Base-by-base conservation (phyloP, 176 grass and related monocot genomes). In the Thalia dealbata region DNA sequence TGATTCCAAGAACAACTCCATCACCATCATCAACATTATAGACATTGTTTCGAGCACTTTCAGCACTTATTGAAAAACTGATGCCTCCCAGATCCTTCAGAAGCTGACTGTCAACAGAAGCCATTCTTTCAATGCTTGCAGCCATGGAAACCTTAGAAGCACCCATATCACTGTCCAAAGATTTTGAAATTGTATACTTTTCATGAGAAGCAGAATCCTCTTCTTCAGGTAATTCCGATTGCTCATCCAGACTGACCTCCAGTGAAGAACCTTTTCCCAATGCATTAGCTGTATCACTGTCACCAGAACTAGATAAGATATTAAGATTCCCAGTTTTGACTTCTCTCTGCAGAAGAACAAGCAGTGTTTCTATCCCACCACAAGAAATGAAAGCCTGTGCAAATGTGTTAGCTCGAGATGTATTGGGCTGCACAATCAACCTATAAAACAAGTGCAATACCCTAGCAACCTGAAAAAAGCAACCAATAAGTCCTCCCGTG, bases 381-480 rank as follows among this genome's bases (percentile, higher is more conserved):
- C 62, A 77, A 72, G 89, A 91, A 68, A 97, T 86, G 71, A 97
- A 97, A 51, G 89, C 84, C 38, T 97, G 82, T 76, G 89, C 78
- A 92, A 97, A 97, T 70, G 89, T 86, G 80, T 85, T 81, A 76
- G 87, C 93, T 64, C 87, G 87, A 73, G 86, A 88, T 61, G 88
- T 74, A 51, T 97, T 97, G 55, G 93, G 93, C 62, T 97, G 93
- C 59, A 89, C 93, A 73, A 92, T 84, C 76, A 97, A 79, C 74
- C 93, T 97, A 76, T 91, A 97, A 61, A 97, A 82, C 71, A 97
- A 90, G 76, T 92, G 93, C 79, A 97, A 82, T 56, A 97, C 87
- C 84, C 93, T 88, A 73, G 89, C 89, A 82, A 97, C 93, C 93
- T 97, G 84, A 61, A 76, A 86, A 85, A 18, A 82, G 83, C 41